These are phyloP conservation scores for Phyllosticta citribraziliensis DNA, from an alignment of 2,329 filamentous ascomycete species.

Conservation along the genomic window DNA sequence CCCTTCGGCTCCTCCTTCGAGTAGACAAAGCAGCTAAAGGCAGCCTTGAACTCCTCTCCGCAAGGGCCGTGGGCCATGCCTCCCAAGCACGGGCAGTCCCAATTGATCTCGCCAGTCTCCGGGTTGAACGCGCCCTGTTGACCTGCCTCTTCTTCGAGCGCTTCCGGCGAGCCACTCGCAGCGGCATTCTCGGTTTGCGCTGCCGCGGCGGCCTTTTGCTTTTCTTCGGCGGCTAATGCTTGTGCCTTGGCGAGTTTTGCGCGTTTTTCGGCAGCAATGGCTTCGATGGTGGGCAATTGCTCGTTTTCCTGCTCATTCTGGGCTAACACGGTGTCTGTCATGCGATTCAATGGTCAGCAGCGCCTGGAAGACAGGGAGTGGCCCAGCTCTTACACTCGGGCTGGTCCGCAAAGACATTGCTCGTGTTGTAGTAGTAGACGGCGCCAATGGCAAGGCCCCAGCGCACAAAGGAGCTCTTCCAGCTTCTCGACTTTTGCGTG, in stretches of 20 bases:
- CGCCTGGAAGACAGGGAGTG: neutral
- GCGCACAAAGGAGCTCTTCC: constrained; percentile 66
- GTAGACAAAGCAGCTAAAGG: constrained; percentile 98
- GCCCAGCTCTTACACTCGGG: constrained; percentile 45
- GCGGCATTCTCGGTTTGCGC: neutral
- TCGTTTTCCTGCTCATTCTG: constrained; percentile 33
- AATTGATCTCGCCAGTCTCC: constrained; percentile 99
- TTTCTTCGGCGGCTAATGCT: constrained; percentile 8
- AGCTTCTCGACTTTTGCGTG: constrained; percentile 61
- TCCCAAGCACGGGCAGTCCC: constrained; percentile 95
- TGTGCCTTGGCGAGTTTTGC: constrained; percentile 24
- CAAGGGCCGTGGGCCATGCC: constrained; percentile 96
- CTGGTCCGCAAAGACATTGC: constrained; percentile 76
- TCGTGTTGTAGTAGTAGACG: constrained; percentile 93
- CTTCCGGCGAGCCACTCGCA: constrained; percentile 35
- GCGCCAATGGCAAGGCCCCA: constrained; percentile 67
- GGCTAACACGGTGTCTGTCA: constrained; percentile 18
- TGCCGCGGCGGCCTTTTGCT: constrained; percentile 8
- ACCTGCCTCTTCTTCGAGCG: constrained; percentile 68
- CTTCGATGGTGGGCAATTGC: constrained; percentile 35
- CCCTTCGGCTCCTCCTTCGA: constrained; percentile 92
- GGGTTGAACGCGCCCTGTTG: constrained; percentile 94
- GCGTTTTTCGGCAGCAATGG: constrained; percentile 32
- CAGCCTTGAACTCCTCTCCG: constrained; percentile 87
- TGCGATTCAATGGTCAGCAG: constrained; percentile 1